phyloP scores from a whole-genome alignment of 495 filamentous ascomycete species.

The Hypoxylon lenormandii region DNA sequence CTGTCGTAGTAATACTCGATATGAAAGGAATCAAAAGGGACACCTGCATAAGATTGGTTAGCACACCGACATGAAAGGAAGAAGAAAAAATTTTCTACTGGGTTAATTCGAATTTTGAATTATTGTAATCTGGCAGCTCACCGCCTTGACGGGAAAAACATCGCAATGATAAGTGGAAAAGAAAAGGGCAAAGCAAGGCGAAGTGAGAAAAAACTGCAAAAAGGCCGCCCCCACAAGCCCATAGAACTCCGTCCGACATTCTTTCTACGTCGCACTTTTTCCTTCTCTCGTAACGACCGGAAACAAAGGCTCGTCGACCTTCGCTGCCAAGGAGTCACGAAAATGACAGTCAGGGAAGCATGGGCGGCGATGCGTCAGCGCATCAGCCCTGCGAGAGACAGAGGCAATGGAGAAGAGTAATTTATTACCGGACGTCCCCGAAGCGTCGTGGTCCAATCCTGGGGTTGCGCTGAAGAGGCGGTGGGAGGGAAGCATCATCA shows the following conservation, averaged over 20 bases:
- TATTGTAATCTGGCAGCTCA: slow-evolving; percentile 23
- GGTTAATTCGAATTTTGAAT: background rate
- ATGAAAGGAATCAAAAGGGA: slow-evolving; percentile 28
- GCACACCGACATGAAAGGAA: slow-evolving; percentile 25
- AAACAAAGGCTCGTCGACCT: slow-evolving; percentile 1
- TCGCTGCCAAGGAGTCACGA: slow-evolving; percentile 23
- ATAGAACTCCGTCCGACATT: slow-evolving; percentile 8
- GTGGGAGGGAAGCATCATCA: slow-evolving; percentile 37
- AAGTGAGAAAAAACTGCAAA: slow-evolving; percentile 9
- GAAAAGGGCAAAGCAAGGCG: slow-evolving; percentile 4
- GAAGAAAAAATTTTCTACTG: slow-evolving; percentile 9
- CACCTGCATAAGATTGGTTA: slow-evolving; percentile 27
- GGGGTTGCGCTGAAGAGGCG: slow-evolving; percentile 46
- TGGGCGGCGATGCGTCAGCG: slow-evolving; percentile 35
- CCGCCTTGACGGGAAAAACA: slow-evolving; percentile 22
- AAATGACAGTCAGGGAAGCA: slow-evolving; percentile 42
- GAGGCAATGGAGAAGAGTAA: slow-evolving; percentile 11
- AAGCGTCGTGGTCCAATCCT: slow-evolving; percentile 38
- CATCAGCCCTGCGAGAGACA: slow-evolving; percentile 43
- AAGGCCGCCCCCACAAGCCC: slow-evolving; percentile 27
- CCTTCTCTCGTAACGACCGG: slow-evolving; percentile 21
- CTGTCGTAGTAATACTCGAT: slow-evolving; percentile 38
- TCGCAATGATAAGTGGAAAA: slow-evolving; percentile 3
- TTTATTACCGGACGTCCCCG: slow-evolving; percentile 47
- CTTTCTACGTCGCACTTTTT: slow-evolving; percentile 8